phyloP scores from a whole-genome alignment of 2,329 filamentous ascomycete genomes.

The Monilinia aucupariae region DNA sequence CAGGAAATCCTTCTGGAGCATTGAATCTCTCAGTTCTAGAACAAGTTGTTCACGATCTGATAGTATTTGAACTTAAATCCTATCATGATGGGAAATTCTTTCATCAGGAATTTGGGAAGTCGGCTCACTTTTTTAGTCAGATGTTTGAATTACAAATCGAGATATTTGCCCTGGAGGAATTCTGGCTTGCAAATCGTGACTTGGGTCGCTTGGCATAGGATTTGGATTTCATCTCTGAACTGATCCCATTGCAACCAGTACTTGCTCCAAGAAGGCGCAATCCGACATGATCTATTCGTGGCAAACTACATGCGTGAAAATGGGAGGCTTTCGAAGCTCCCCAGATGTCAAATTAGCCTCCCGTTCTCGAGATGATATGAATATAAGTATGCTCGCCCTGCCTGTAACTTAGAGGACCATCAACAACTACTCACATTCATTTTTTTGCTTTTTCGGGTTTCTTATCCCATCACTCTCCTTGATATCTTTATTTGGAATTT shows the following conservation, averaged over 20 bases:
- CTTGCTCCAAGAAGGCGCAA: slow-evolving; percentile 7
- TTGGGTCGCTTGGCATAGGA: slow-evolving; percentile 11
- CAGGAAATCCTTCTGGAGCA: slow-evolving; percentile 3
- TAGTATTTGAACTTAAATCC: background rate
- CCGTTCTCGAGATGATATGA: background rate
- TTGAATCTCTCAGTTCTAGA: background rate
- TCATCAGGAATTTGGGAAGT: slow-evolving; percentile 1
- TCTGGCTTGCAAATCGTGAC: background rate
- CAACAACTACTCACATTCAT: slow-evolving; percentile 17
- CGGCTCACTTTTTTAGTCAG: background rate
- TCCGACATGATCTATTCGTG: slow-evolving; percentile 11
- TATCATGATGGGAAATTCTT: background rate
- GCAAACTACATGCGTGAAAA: background rate
- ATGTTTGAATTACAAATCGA: background rate
- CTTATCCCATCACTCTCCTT: slow-evolving; percentile 17
- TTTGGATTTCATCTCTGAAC: slow-evolving; percentile 2
- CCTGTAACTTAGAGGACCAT: background rate
- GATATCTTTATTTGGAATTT: slow-evolving; percentile 8
- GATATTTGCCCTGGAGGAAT: background rate
- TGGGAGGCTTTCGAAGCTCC: background rate
- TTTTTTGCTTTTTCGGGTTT: slow-evolving; percentile 13
- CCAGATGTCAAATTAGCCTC: background rate
- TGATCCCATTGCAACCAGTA: slow-evolving; percentile 7
- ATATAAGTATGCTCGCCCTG: slow-evolving; percentile 11
- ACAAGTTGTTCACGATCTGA: background rate